Evolutionary conservation across 2,329 filamentous ascomycete genomes (phyloP).

Genomic region (Cylindrodendrum hubeiense): DNA sequence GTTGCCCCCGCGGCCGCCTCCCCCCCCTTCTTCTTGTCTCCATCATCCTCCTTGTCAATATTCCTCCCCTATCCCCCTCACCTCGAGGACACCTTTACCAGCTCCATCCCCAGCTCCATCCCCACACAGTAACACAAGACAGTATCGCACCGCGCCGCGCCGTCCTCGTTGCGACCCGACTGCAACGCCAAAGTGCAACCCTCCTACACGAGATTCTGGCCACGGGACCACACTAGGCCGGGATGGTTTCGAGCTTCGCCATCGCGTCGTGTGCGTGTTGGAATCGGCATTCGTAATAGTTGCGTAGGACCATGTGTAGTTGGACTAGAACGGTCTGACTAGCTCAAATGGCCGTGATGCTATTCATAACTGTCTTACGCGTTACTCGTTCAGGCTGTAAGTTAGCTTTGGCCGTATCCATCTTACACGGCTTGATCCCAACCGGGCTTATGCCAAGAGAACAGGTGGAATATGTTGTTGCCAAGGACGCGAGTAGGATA

Average conservation of each 20-base stretch:
- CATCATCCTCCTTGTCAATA: background rate
- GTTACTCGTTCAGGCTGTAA: background rate
- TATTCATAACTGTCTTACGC: background rate
- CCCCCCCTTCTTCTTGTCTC: background rate
- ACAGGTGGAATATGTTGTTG: background rate
- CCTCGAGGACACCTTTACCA: background rate
- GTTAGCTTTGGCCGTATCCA: background rate
- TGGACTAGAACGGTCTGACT: background rate
- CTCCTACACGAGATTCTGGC: constrained; percentile 2
- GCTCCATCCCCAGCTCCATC: too few species aligned
- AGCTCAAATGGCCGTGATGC: constrained; percentile 3
- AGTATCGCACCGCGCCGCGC: constrained; percentile 20
- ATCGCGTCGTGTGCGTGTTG: background rate
- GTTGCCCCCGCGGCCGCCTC: background rate
- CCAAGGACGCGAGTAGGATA: too few species aligned
- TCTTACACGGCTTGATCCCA: background rate
- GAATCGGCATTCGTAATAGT: background rate
- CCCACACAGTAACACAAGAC: background rate
- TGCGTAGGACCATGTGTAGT: background rate
- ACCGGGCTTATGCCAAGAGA: background rate
- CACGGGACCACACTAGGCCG: constrained; percentile 15
- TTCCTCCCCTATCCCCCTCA: too few species aligned
- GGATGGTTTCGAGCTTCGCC: background rate
- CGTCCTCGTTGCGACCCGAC: constrained; percentile 10
- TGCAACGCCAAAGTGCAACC: constrained; percentile 25